Base-by-base conservation (phyloP, 75 land plant genomes). In the Pinus tabuliformis region DNA sequence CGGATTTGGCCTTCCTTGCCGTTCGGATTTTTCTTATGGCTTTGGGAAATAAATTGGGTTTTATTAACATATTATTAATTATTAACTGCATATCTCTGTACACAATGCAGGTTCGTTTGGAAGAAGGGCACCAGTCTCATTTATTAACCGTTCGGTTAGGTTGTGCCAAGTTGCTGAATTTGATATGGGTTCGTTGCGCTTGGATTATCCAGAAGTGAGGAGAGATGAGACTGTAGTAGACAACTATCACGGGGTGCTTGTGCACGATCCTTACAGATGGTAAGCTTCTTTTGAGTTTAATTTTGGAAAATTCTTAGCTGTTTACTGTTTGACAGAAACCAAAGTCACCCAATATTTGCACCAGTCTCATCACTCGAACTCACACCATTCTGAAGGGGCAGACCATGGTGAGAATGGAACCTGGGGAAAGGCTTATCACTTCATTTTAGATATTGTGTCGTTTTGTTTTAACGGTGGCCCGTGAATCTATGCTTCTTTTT, bases 181-280 rank as follows among this genome's bases (percentile, higher is more conserved):
- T 14, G 52, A 6, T 3, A 86, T 91, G 93, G 91, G 87, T 26
- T 91, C 87, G 22, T 74, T 89, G 30, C n/a, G 56, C 42, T 76
- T 91, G 37, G 56, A 68, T 26, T 96, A 94, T 75, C 95, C 98
- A 1, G 42, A 63, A 8, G 88, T 77, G 42, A 80, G 84, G 12
- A 79, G 99, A 20, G 99, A 97, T 64, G 93, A 92, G 18, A 85
- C 93, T 58, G 85, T 91, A 24, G 81, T 92, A 14, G 99, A 97
- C 56, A 76, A 89, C 28, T 92, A 90, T 76, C 99, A 97, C 66
- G 97, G 95, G 22, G 81, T 83, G 13, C 59, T 49, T 49, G 70
- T 97, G 39, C 18, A 83, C 9, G 99, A 97, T 77, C 99, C 99
- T 15, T 97, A 95, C 73, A 81, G 99, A 63, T 92, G 90, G 99